A percentile compares a stretch with the other conserved stretches of the same genome.
phyloP scores from a whole-genome alignment of 345 rosid genomes.

The Gossypium longicalyx region DNA sequence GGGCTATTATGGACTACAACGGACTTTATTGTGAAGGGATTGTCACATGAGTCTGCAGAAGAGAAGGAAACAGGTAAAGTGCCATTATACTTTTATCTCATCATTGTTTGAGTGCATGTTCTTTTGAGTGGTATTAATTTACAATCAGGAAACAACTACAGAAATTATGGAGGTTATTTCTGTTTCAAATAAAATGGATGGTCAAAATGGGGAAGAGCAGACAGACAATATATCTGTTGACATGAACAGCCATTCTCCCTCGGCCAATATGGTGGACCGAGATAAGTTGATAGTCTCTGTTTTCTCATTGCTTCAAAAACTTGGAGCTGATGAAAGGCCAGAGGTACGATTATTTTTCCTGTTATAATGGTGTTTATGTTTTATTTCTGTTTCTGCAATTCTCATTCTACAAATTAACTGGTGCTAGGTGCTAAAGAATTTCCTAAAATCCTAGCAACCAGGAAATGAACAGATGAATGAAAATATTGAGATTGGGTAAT shows the following conservation, averaged over 20 bases:
- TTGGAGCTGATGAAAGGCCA: conserved; percentile 94
- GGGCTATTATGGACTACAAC: conserved; percentile 92
- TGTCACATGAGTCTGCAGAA: conserved; percentile 35
- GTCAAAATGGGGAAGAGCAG: conserved; percentile 38
- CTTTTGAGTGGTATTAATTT: conserved; percentile 9
- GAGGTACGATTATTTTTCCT: conserved; percentile 54
- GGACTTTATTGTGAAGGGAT: conserved; percentile 84
- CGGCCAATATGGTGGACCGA: conserved; percentile 33
- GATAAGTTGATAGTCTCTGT: conserved; percentile 78
- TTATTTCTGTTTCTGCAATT: background rate
- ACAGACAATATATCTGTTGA: conserved; percentile 26
- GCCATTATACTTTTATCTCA: conserved; percentile 1
- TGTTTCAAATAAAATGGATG: conserved; percentile 36
- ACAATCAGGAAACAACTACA: conserved; percentile 17
- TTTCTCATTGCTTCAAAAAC: conserved; percentile 85
- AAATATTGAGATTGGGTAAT: background rate
- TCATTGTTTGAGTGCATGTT: conserved; percentile 6
- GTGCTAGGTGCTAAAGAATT: background rate
- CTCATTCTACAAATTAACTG: background rate
- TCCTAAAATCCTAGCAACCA: background rate
- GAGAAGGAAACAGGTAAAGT: conserved; percentile 56
- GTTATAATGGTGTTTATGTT: background rate
- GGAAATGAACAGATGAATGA: background rate
- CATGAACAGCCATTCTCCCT: conserved; percentile 30
- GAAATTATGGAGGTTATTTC: conserved; percentile 32